phyloP scores from a whole-genome alignment of 2,329 filamentous ascomycete genomes.

The Lasiodiplodia hormozganensis region DNA sequence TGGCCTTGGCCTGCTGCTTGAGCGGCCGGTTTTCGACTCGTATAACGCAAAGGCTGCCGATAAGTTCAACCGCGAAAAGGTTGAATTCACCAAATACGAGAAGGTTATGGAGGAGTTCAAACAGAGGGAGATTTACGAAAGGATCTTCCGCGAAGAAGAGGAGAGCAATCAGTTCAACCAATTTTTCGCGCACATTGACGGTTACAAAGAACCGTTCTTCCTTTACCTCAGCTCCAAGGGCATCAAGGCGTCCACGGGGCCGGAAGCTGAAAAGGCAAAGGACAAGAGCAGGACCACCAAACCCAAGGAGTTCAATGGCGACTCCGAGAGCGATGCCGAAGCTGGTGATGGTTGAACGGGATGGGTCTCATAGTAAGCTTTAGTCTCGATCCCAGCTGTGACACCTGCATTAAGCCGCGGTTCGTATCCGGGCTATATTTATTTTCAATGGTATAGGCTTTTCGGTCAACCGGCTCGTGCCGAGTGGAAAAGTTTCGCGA shows the following conservation, averaged over 20 bases:
- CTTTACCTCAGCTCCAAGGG: constrained; percentile 59
- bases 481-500: background rate
- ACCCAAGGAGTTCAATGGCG: constrained; percentile 18
- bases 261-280: constrained; percentile 16
- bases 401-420: background rate
- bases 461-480: background rate
- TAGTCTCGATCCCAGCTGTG: background rate
- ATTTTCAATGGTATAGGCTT: background rate
- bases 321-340: constrained; percentile 22
- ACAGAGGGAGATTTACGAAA: constrained; percentile 86
- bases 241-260: constrained; percentile 48
- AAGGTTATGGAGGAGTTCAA: constrained; percentile 88
- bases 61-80: constrained; percentile 68
- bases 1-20: constrained; percentile 83
- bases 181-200: constrained; percentile 60
- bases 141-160: constrained; percentile 90
- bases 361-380: background rate
- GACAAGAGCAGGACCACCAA: constrained; percentile 10
- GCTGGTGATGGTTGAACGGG: constrained; percentile 19
- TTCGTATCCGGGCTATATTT: background rate
- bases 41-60: constrained; percentile 79
- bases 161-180: constrained; percentile 73
- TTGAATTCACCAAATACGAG: constrained; percentile 81
- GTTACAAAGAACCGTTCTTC: constrained; percentile 57
- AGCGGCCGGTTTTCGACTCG: constrained; percentile 87